Base-by-base conservation (phyloP, 306 rosid species). In the Corylus avellana region DNA sequence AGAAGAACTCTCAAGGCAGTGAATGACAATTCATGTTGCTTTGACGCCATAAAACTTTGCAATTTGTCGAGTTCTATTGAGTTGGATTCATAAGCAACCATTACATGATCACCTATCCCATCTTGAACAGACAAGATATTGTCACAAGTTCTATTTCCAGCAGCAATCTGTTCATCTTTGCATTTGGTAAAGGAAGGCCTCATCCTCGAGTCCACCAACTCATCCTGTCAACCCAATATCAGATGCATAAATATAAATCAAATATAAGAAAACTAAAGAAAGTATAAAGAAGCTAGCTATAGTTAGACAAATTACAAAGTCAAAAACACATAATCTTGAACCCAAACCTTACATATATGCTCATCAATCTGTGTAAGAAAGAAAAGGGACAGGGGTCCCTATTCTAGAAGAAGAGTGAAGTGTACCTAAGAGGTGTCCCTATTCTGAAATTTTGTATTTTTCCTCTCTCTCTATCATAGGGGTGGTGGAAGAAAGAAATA, bases 1-100 rank as follows among this genome's bases (percentile, higher is more conserved):
- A 75, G 84, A 77, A 90, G 84, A 80, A 88, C 78, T 68, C 85
- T 73, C 74, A 90, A 73, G 49, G 95, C 93, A 78, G 92, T 81
- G 78, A 75, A 77, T 57, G 92, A 86, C 74, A 90, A 75, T 71
- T 69, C 59, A 70, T 82, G 70, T 72, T 85, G 87, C 85, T 86
- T 87, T 18, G 89, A 87, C 78, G 84, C 88, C 75, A 79, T 42
- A 73, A 77, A 71, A 81, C 8, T 47, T 54, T 80, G 89, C 71
- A 73, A 57, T 79, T 86, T 85, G 72, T 87, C 48, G 67, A 68
- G 73, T 78, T 82, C 80, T 61, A 27, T 53, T 10, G 84, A 67
- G 37, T 70, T 75, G 32, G 87, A 83, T 67, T 80, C 82, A 67
- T 56, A 75, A 72, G 86, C 57, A 76, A 54, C 61, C 76, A 71